Conservation (phyloP, 495 filamentous ascomycete species). For the Glonium stellatum region DNA sequence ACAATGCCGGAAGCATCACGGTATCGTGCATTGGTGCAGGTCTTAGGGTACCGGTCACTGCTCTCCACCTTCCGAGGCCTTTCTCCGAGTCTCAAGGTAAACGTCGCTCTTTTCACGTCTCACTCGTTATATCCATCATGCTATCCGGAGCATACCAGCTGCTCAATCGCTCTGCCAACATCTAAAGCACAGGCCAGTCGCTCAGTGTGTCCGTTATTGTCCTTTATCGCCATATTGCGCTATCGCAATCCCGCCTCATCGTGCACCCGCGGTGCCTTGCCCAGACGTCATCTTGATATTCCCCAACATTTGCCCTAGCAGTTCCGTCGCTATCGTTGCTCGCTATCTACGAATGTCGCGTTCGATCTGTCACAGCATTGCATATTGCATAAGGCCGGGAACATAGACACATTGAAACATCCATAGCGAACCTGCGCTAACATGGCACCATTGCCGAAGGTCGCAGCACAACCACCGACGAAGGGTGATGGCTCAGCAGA, state of each 20-base stretch:
- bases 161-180: too few relatives aligned
- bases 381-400: neutral
- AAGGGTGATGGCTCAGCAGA: neutral
- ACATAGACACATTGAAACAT: neutral
- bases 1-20: too few relatives aligned
- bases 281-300: neutral
- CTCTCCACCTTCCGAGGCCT: too few relatives aligned
- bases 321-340: neutral
- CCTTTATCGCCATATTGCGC: neutral
- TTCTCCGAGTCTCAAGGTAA: too few relatives aligned
- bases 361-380: neutral
- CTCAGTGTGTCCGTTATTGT: neutral
- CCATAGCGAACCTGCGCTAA: neutral
- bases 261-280: neutral
- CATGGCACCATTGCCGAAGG: slow-evolving; percentile 11
- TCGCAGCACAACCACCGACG: slow-evolving; percentile 6
- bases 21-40: too few relatives aligned
- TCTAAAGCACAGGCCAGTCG: too few relatives aligned
- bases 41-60: too few relatives aligned
- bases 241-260: neutral
- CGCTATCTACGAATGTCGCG: neutral
- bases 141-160: too few relatives aligned
- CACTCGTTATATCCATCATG: too few relatives aligned
- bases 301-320: neutral
- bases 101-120: too few relatives aligned